Evolutionary conservation across 75 land plant species (phyloP), one percentile per base, ranked within the genome.

Genomic region (Sequoiadendron giganteum): DNA sequence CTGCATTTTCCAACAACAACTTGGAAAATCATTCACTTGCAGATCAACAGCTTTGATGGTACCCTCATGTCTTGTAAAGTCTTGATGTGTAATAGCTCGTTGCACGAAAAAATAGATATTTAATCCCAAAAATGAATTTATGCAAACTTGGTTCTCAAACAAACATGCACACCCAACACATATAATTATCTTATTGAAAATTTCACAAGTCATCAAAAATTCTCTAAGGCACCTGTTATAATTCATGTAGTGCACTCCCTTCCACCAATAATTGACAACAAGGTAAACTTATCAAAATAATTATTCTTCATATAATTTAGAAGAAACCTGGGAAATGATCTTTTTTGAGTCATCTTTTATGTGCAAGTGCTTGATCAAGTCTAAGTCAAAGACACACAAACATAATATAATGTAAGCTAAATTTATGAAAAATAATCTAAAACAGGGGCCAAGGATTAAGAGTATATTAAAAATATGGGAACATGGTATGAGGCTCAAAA

Each of bases 21-120:
- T n/a, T n/a, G n/a, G n/a, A 25, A 56, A 86, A 32, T 56, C 3
- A 28, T 43, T 28, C 10, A 90, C 95, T 94, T 93, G 99, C 76
- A 98, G 84, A 79, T 96, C 99, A 49, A 97, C 99, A 52, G 96
- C 90, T 56, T 87, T 89, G 14, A 97, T 5, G n/a, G 93, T 94
- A 43, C 99, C 99, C 72, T 94, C 96, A 83, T 97, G 98, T 47
- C 99, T 97, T 43, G 89, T 93, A 89, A 97, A 97, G 87, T 97
- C 99, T 89, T 97, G 96, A 89, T 97, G 99, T 42, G 87, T 90
- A 30, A 96, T 90, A 30, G 94, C 94, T 78, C 99, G 97, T 96
- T 97, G 86, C 25, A 73, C 16, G 54, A 39, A 43, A 54, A 86
- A 85, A 38, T 83, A 34, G 85, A 38, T 79, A n/a, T n/a, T n/a